A percentile compares a stretch with the other conserved stretches of the same genome.
phyloP scores from a whole-genome alignment of 805 yeast genomes.

The Yarrowia sp. region DNA sequence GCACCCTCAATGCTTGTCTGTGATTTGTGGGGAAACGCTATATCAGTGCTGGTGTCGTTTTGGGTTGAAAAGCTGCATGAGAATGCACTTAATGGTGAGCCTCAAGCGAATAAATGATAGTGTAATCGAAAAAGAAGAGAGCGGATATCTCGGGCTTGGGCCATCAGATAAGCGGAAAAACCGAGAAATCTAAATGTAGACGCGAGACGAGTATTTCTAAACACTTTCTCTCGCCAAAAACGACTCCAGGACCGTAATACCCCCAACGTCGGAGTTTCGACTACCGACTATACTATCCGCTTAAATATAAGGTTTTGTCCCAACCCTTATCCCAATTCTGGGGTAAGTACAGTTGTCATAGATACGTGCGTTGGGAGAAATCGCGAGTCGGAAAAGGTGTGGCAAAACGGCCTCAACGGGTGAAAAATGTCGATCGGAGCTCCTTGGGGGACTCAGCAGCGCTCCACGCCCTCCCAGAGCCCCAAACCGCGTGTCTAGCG shows the following conservation, averaged over 20 bases:
- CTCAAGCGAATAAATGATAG: slow-evolving; percentile 9
- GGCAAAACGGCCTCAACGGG: not conserved
- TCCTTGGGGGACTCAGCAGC: too few relatives aligned
- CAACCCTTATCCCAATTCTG: slow-evolving; percentile 19
- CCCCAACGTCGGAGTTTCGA: not conserved
- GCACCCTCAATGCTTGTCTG: slow-evolving; percentile 5
- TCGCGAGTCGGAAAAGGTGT: not conserved
- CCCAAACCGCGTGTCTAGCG: too few relatives aligned
- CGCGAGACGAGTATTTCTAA: not conserved
- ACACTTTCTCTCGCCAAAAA: not conserved
- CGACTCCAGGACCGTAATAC: not conserved
- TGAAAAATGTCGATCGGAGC: not conserved
- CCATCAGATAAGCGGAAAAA: not conserved
- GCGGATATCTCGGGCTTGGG: not conserved
- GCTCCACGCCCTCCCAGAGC: too few relatives aligned
- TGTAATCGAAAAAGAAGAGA: not conserved
- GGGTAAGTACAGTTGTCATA: not conserved
- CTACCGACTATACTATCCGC: not conserved
- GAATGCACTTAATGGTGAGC: not conserved
- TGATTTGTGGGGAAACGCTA: slow-evolving; percentile 23
- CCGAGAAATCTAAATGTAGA: not conserved
- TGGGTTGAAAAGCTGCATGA: not conserved
- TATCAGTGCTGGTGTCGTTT: not conserved
- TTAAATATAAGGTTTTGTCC: not conserved
- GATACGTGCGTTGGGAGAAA: not conserved